Base-by-base conservation (phyloP, 192 early-diverging fungal genomes). In the Rhizoclosmatium globosum region DNA sequence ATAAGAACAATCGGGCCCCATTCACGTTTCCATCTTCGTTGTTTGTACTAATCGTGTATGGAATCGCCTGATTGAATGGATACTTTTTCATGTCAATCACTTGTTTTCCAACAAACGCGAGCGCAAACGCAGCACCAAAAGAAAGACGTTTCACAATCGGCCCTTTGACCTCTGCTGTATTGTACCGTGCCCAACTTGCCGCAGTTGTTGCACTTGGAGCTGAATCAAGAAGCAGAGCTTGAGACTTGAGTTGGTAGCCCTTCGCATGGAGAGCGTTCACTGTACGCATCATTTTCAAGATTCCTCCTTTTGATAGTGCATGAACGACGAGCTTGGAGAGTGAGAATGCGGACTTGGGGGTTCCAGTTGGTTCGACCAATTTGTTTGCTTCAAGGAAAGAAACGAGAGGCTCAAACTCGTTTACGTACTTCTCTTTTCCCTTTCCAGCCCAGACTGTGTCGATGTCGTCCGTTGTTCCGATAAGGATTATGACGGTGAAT, bases 1-100 rank as follows among this genome's bases (percentile, higher is more conserved):
- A 71, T 41, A 71, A 21, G 21, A 71, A 57, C 70, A 71, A 39
- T 42, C 70, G 17, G 1, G 47, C 15, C 31, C 70, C 70, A 9
- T 7, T 6, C 21, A 71, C 70, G 39, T 71, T 57, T 57, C 70
- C 70, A 39, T 71, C 70, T 3, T 3, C 67, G 41, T 71, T 48
- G 17, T 41, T 15, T 17, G 19, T 41, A 9, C 9, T 19, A 7
- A 71, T 43, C 2, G 70, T 53, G 41, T 71, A 71, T 1, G 31
- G 48, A 38, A 41, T 53, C 23, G 48, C 57, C 0, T 13, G 15
- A 19, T 23, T 43, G 7, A 71, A n/a, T n/a, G 70, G 70, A 57
- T 71, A 53, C 7, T 21, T n/a, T 3, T 50, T 57, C 47, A 11
- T 15, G 13, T 71, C 48, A 11, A 11, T 6, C 6, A 64, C 62